phyloP scores from a whole-genome alignment of 352 stramenopile species.

The Pilasporangium apinafurcum region DNA sequence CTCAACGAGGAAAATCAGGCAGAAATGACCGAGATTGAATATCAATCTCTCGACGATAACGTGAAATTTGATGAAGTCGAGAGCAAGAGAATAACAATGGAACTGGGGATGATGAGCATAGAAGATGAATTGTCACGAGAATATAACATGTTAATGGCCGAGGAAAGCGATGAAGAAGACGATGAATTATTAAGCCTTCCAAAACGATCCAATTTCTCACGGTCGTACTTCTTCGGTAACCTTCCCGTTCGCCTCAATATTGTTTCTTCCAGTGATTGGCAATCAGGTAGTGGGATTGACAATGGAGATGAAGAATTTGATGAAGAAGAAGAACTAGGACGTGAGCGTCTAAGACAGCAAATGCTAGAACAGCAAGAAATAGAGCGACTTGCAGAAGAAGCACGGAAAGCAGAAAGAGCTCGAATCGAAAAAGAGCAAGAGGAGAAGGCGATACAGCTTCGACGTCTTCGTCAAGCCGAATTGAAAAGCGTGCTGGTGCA shows the following conservation, averaged over 20 bases:
- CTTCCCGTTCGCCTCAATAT: conserved; percentile 38
- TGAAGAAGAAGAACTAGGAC: conserved; percentile 55
- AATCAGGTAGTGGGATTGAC: conserved; percentile 48
- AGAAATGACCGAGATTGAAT: not conserved
- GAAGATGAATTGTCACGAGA: conserved; percentile 33
- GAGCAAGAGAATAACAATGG: conserved; percentile 5
- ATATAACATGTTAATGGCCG: conserved; percentile 10
- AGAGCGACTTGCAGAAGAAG: conserved; percentile 44
- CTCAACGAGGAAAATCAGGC: conserved; percentile 3
- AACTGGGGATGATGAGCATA: conserved; percentile 17
- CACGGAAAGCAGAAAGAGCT: conserved; percentile 38
- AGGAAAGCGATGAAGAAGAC: conserved; percentile 52
- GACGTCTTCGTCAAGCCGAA: conserved; percentile 39
- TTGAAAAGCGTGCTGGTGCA: conserved; percentile 47
- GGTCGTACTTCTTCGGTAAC: conserved; percentile 68
- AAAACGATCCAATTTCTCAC: conserved; percentile 61
- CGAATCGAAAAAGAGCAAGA: conserved; percentile 59
- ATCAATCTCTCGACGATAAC: too few species aligned
- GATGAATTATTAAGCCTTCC: conserved; percentile 28
- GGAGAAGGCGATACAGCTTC: conserved; percentile 46
- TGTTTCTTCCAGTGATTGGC: conserved; percentile 36
- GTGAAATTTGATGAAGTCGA: conserved; percentile 4
- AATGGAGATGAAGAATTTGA: conserved; percentile 74
- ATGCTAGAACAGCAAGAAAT: conserved; percentile 53
- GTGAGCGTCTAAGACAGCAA: conserved; percentile 47